Evolutionary conservation across 345 rosid species (phyloP), one percentile per base, ranked within the genome.

Genomic region (Capsella bursapastoris): DNA sequence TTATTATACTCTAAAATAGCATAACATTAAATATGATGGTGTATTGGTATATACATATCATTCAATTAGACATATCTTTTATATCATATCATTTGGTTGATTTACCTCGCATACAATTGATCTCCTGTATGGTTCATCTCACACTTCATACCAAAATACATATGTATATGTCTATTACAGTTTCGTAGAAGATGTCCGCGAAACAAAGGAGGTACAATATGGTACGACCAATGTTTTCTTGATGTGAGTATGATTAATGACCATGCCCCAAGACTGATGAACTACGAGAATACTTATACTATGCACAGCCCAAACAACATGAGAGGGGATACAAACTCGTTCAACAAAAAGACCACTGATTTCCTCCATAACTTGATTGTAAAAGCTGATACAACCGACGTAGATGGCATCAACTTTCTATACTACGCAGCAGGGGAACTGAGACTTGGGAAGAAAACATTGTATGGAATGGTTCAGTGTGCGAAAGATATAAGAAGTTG

Each of bases 151-250:
- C 9, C 10, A 47, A 47, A 47, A 6, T 4, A 47, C 8, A 4
- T 7, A 25, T 61, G 22, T 14, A 22, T 13, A 22, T 61, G 22
- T 61, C 13, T 27, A 62, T 62, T 3, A 43, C 53, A 63, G 68
- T 50, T 63, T 44, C 75, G 49, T 35, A 66, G 69, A 43, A 68
- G 57, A 13, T 89, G 88, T 56, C 87, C 86, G 0, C 2, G 16
- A 57, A 41, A 80, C 76, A 84, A 78, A 70, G 76, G 62, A 4
- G 85, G 75, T 2, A 41, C 79, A 35, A 32, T 32, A 32, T 32
- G 35, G 35, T 84, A 85, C 27, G 88, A 86, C 11, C 29, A 84
- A 44, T 89, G 91, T 65, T 61, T 84, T 32, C 40, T 89, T 63
- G 86, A 87, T 79, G 86, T 82, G 61, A 70, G 83, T 1, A 60